Base-by-base conservation (phyloP, 208 protist species). In the Crithidia thermophila region DNA sequence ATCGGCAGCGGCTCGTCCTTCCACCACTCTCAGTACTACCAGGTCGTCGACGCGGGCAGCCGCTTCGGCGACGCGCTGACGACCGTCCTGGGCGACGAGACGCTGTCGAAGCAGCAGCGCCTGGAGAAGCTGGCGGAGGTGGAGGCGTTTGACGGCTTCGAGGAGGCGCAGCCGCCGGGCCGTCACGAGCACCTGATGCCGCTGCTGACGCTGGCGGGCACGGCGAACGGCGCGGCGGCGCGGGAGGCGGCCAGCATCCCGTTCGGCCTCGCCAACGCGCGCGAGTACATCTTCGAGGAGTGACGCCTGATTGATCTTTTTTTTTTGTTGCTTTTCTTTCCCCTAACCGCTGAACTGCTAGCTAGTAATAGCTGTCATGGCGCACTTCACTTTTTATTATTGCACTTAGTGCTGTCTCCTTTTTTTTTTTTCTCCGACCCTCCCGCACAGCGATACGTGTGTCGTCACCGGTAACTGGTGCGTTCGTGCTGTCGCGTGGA, bases 101-200 rank as follows among this genome's bases (percentile, higher is more conserved):
- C 53, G 31, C 34, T 74, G 37, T 60, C 74, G 10, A 10, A 63
- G 1, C 50, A 69, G 50, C 21, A 68, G 36, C 53, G 82, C n/a
- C 27, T 93, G 20, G 42, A 46, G 14, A 52, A 51, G 59, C 90
- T 82, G 65, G 43, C 42, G 40, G 16, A 45, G 14, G 78, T 81
- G 11, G 58, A 42, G n/a, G 9, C 31, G 39, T 31, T 87, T 13
- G 61, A 85, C 37, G 85, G 90, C 65, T 87, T 91, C 52, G 40
- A 60, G 27, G 87, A 92, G 31, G 68, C 77, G 18, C 86, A 92
- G 16, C 83, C 83, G n/a, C 62, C 9, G 8, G 40, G 61, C 31
- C 72, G 40, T 6, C 67, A 81, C 28, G 93, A 97, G 63, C 89
- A 97, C 69, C 72, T 97, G n/a, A 83, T 95, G 63, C 90, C 90